A percentile compares a stretch with the other conserved stretches of the same genome.
These are phyloP conservation scores for Edaphochlamys debaryana DNA, from an alignment of 139 green algal species.

Conservation along the genomic window DNA sequence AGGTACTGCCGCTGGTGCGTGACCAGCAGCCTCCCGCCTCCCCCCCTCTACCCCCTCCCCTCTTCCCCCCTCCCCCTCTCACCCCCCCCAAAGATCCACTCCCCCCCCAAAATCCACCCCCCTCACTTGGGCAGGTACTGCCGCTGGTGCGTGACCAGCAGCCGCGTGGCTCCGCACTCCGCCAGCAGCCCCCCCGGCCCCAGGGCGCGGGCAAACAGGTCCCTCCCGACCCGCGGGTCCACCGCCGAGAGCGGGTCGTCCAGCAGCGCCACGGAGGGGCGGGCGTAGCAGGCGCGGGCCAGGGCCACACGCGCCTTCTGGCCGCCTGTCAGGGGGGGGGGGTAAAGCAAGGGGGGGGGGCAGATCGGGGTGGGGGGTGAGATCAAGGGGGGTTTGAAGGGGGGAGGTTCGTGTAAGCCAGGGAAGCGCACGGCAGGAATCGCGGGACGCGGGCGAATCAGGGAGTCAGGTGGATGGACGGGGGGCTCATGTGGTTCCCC, in stretches of 20 bases:
- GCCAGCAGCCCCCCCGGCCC: conserved; percentile 70
- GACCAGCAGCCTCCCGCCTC: conserved; percentile 68
- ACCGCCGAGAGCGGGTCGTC: conserved; percentile 91
- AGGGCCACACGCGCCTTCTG: too few relatives aligned
- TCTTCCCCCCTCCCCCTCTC: neutral
- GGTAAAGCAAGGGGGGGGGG: neutral
- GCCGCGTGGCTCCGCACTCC: conserved; percentile 62
- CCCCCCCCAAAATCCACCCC: too few relatives aligned
- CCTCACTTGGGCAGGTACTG: conserved; percentile 81
- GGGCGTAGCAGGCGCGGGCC: too few relatives aligned
- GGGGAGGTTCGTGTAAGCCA: too few relatives aligned
- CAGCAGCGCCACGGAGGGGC: conserved; percentile 80
- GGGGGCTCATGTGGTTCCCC: too few relatives aligned
- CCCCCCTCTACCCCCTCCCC: neutral
- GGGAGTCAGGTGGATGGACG: too few relatives aligned
- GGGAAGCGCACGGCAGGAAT: too few relatives aligned
- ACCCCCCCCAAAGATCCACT: too few relatives aligned
- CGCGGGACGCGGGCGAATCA: too few relatives aligned
- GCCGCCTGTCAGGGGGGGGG: conserved; percentile 52
- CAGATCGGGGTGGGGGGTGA: neutral
- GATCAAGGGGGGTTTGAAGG: too few relatives aligned
- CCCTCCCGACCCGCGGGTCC: conserved; percentile 80
- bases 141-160: conserved; percentile 93
- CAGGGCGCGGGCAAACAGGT: conserved; percentile 80
- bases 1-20: conserved; percentile 93